phyloP scores from a whole-genome alignment of 139 green algal species.

The Pseudopediastrum boryanum region DNA sequence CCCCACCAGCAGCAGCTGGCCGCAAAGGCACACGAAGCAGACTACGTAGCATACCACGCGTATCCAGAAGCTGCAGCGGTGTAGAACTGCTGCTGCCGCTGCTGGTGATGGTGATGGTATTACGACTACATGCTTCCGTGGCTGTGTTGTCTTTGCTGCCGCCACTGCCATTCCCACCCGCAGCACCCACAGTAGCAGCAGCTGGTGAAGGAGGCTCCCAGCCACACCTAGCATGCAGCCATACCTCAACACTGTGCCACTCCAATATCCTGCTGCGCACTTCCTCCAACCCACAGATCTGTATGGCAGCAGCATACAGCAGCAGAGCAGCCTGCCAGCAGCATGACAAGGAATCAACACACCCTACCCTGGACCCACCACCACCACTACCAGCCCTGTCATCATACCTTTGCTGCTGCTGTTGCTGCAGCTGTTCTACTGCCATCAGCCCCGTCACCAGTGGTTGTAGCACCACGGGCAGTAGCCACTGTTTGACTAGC shows the following conservation, averaged over 20 bases:
- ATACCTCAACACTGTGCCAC: conserved; percentile 22
- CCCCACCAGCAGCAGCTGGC: no score
- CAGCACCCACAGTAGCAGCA: not conserved
- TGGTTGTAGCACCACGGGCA: conserved; percentile 27
- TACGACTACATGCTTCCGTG: no score
- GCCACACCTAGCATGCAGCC: conserved; percentile 13
- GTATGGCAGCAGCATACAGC: conserved; percentile 32
- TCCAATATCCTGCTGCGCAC: no score
- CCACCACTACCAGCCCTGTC: not conserved
- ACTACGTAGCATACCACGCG: no score
- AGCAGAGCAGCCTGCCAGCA: conserved; percentile 31
- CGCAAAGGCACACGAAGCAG: no score
- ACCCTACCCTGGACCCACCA: conserved; percentile 1
- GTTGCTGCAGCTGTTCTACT: no score
- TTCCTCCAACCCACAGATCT: no score
- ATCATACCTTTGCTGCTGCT: no score
- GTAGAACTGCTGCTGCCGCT: conserved; percentile 19
- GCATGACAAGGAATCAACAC: not conserved
- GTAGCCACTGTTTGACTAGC: no score
- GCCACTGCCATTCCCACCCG: not conserved
- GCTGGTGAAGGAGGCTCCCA: conserved; percentile 11
- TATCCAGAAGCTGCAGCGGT: not conserved
- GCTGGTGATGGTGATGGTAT: not conserved
- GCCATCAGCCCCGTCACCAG: conserved; percentile 2
- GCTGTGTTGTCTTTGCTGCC: no score